Conservation (phyloP, 225 moss, liverwort and hornwort genomes). For the Neckera pumila region DNA sequence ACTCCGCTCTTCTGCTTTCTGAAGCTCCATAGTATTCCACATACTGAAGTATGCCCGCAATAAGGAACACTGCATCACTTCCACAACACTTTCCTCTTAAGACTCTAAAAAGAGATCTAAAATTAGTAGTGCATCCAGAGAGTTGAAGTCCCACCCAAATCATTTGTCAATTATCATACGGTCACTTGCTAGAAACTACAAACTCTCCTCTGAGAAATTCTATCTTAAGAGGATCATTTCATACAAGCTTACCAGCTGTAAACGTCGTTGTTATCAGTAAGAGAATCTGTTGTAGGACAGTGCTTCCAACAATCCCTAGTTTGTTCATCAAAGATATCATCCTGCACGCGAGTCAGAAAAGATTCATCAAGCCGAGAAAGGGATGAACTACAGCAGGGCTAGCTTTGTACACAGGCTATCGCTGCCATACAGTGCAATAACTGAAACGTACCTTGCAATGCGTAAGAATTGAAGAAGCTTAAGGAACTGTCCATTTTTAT, state of each 20-base stretch:
- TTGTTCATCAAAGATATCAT: conserved; percentile 37
- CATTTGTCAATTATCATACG: not conserved
- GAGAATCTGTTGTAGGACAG: conserved; percentile 59
- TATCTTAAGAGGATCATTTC: not conserved
- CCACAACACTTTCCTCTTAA: not conserved
- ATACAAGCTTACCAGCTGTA: conserved; percentile 40
- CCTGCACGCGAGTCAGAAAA: conserved; percentile 16
- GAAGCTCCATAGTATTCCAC: conserved; percentile 67
- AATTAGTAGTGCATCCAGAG: not conserved
- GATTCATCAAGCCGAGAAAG: not conserved
- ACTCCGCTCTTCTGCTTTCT: conserved; percentile 12
- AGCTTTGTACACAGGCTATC: not conserved
- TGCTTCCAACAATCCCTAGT: conserved; percentile 56
- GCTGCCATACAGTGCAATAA: not conserved
- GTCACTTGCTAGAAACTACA: not conserved
- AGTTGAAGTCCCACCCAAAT: not conserved
- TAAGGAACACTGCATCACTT: conserved; percentile 60
- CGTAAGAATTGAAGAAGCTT: conserved; percentile 64
- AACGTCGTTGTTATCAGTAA: conserved; percentile 39
- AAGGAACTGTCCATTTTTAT: conserved; percentile 22
- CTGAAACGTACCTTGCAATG: conserved; percentile 36
- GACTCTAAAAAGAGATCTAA: not conserved
- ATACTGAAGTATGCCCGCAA: conserved; percentile 81
- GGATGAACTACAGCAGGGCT: not conserved
- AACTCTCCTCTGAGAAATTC: not conserved